These are phyloP conservation scores for Gaertneriomyces sp. DNA, from an alignment of 192 early-diverging fungal genomes.

Conservation along the genomic window DNA sequence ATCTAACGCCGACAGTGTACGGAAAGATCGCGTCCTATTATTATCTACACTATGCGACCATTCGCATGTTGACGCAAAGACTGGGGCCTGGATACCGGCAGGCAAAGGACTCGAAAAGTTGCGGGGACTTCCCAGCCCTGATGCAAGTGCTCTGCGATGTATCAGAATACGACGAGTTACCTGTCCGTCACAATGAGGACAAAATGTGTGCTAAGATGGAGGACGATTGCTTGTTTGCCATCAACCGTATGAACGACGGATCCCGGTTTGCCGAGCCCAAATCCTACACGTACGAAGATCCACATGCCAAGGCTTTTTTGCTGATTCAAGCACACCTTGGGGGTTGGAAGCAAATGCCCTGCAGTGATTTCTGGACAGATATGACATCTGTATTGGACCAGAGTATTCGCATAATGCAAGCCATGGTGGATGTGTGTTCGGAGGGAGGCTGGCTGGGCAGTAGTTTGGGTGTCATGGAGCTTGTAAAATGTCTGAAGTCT, in stretches of 20 bases:
- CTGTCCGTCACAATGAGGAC: conserved; percentile 95
- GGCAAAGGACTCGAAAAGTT: conserved; percentile 16
- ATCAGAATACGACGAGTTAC: conserved; percentile 84
- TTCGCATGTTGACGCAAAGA: conserved; percentile 61
- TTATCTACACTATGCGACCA: conserved; percentile 82
- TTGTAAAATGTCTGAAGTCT: conserved; percentile 92
- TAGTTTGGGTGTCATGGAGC: conserved; percentile 69
- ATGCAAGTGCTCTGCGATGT: conserved; percentile 77
- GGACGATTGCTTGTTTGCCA: conserved; percentile 4
- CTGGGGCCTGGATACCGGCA: conserved; percentile 49
- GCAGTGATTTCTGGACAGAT: conserved; percentile 89
- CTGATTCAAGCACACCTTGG: conserved; percentile 85
- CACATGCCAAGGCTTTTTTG: conserved; percentile 87
- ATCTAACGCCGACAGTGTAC: conserved; percentile 67
- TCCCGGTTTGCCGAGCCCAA: conserved; percentile 10
- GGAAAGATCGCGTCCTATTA: conserved; percentile 89
- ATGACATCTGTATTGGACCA: conserved; percentile 87
- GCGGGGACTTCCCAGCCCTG: conserved; percentile 57
- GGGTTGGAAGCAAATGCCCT: conserved; percentile 69
- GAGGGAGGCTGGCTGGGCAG: conserved; percentile 62
- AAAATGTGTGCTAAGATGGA: conserved; percentile 80
- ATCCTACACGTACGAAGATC: conserved; percentile 62
- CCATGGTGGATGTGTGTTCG: conserved; percentile 87
- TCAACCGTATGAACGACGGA: neutral
- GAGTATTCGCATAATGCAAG: conserved; percentile 83